A percentile compares a stretch with the other conserved stretches of the same genome.
These are phyloP conservation scores for Lachancea cidri DNA, from an alignment of 805 yeast species.

Conservation along the genomic window DNA sequence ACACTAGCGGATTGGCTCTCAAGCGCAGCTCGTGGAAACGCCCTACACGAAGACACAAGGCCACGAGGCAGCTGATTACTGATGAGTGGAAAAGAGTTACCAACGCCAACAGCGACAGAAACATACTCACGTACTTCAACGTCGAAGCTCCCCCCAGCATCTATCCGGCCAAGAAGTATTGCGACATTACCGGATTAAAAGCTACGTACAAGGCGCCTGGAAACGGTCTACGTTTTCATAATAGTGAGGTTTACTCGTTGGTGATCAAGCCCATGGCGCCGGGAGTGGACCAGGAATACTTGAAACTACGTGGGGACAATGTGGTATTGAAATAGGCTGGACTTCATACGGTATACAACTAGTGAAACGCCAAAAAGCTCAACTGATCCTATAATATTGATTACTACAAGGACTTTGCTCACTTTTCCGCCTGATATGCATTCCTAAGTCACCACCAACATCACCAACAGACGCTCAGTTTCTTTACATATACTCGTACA, in stretches of 20 bases:
- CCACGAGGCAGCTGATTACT: slow-evolving; percentile 61
- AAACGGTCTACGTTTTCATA: slow-evolving; percentile 70
- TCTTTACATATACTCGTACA: no score
- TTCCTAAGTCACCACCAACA: no score
- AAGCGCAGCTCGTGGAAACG: slow-evolving; percentile 50
- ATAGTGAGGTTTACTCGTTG: slow-evolving; percentile 75
- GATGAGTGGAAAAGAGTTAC: slow-evolving; percentile 71
- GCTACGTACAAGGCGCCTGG: slow-evolving; percentile 72
- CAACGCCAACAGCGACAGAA: slow-evolving; percentile 21
- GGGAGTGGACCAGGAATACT: slow-evolving; percentile 89
- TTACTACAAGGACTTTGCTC: no score
- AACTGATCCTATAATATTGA: no score
- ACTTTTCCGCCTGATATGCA: no score
- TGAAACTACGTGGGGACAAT: slow-evolving; percentile 83
- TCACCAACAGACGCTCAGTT: no score
- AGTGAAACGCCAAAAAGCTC: no score
- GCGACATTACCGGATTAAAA: slow-evolving; percentile 88
- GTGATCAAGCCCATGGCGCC: slow-evolving; percentile 73
- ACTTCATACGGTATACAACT: no score
- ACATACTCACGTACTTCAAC: slow-evolving; percentile 56
- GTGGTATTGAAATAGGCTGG: slow-evolving; percentile 60
- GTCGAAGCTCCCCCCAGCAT: slow-evolving; percentile 85
- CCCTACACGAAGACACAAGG: slow-evolving; percentile 62
- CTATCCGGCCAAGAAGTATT: slow-evolving; percentile 74
- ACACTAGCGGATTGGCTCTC: slow-evolving; percentile 38